Evolutionary conservation across 2,329 filamentous ascomycete species (phyloP), one percentile per base, ranked within the genome.

Genomic region (Podosphaera aphanis): DNA sequence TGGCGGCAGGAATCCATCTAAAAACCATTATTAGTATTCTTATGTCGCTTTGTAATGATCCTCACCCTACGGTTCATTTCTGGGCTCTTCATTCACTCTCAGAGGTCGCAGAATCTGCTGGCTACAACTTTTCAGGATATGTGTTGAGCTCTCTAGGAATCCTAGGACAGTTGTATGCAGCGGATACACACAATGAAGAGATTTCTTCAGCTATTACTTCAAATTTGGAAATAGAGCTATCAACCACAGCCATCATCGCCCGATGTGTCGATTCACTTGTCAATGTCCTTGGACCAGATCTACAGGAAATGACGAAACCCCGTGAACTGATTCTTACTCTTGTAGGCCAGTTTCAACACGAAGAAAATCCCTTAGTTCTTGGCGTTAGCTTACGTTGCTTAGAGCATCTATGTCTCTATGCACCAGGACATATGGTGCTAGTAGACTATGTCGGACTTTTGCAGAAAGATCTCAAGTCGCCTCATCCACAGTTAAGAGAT

Each of bases 11-110:
- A 2, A 85, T 90, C 55, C 90, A 98, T 59, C 69, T 98, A 44
- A 95, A 95, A 65, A 94, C 85, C 1, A 94, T 98, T 43, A 72
- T 94, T n/a, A 82, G 88, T 16, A 92, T 98, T 35, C 66, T 98
- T n/a, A 93, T 95, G 81, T 95, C 90, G 6, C 70, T 98, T 8
- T 88, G 85, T 60, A 93, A 86, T 54, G 90, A 98, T 57, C 83
- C 88, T 18, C 90, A 98, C 59, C 86, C 90, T 0, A 78, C 83
- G 0, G 90, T 98, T 7, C 90, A 98, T 61, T 93, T 88, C 59
- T 95, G 86, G 85, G 88, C 92, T 2, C 66, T 98, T 39, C 85
- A 94, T 59, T 88, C 84, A 8, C 63, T 98, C 25, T 79, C 83
- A 2, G 70, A 82, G 45, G 85, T 93, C 11, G 82, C 88, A 2